phyloP scores from a whole-genome alignment of 768 basidiomycete genomes.

The Peribolospora baueri region DNA sequence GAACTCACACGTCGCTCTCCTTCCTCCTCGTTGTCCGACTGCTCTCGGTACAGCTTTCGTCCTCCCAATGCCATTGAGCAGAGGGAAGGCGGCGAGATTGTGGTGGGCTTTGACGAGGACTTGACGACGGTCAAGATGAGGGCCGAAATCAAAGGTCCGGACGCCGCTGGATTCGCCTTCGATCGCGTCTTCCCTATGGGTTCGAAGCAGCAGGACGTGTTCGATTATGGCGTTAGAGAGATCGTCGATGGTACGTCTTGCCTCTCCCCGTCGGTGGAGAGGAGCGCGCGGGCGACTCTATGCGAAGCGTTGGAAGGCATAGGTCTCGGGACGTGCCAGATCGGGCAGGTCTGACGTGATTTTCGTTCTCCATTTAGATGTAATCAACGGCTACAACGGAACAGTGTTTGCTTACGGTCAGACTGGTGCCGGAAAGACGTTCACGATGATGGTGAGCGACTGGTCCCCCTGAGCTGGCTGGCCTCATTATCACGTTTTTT shows the following conservation, averaged over 20 bases:
- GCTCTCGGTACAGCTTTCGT: conserved; percentile 42
- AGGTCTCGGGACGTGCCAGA: not conserved
- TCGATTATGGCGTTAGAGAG: conserved; percentile 94
- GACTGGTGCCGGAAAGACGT: conserved; percentile 67
- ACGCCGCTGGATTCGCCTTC: conserved; percentile 93
- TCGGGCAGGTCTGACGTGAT: not conserved
- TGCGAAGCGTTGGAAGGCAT: not conserved
- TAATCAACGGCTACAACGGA: conserved; percentile 94
- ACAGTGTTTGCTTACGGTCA: conserved; percentile 71
- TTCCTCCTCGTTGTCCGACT: not conserved
- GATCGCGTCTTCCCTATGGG: conserved; percentile 87
- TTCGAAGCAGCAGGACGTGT: conserved; percentile 76
- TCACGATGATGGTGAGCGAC: conserved; percentile 77
- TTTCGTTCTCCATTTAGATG: conserved; percentile 34
- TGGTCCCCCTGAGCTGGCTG: not conserved
- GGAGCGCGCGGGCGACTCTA: not conserved
- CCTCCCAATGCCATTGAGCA: conserved; percentile 78
- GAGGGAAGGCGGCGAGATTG: conserved; percentile 65
- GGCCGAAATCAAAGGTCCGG: conserved; percentile 46
- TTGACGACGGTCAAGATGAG: conserved; percentile 60
- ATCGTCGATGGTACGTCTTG: conserved; percentile 54
- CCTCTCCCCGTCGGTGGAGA: not conserved
- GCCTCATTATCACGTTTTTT: not conserved
- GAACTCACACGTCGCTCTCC: not conserved
- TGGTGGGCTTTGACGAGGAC: conserved; percentile 70